A percentile compares a stretch with the other conserved stretches of the same genome.
These are phyloP conservation scores for Astrothelium subdiscretum DNA, from an alignment of 495 filamentous ascomycete species.

Conservation along the genomic window DNA sequence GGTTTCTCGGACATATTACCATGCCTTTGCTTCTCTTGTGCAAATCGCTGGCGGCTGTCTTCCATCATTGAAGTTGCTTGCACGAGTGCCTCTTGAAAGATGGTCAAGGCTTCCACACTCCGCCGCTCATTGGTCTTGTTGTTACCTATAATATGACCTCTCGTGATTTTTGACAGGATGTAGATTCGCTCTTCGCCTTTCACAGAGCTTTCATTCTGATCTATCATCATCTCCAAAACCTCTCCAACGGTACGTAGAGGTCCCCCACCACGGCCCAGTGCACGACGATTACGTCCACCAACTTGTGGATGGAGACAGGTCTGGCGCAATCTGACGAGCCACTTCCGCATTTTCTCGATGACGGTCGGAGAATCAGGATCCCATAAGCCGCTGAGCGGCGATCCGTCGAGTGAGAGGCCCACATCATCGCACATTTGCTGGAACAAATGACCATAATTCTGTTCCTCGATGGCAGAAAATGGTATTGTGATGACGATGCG, in stretches of 20 bases:
- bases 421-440: slow-evolving; percentile 58
- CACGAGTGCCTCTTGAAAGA: slow-evolving; percentile 53
- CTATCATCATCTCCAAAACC: slow-evolving; percentile 81
- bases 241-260: slow-evolving; percentile 70
- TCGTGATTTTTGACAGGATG: slow-evolving; percentile 46
- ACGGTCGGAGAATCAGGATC: slow-evolving; percentile 43
- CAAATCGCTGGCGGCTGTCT: slow-evolving; percentile 52
- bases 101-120: slow-evolving; percentile 44
- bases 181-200: slow-evolving; percentile 54
- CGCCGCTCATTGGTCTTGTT: slow-evolving; percentile 31
- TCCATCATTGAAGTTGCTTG: slow-evolving; percentile 45
- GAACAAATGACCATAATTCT: slow-evolving; percentile 66
- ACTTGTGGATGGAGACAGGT: slow-evolving; percentile 79
- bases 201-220: slow-evolving; percentile 54
- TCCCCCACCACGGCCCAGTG: slow-evolving; percentile 50
- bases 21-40: slow-evolving; percentile 34
- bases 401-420: slow-evolving; percentile 52
- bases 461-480: slow-evolving; percentile 78
- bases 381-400: slow-evolving; percentile 48
- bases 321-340: slow-evolving; percentile 63
- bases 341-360: slow-evolving; percentile 56
- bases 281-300: slow-evolving; percentile 53
- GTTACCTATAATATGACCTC: slow-evolving; percentile 67
- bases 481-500: slow-evolving; percentile 80
- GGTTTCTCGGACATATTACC: slow-evolving; percentile 9